Conservation (phyloP, 345 rosid species). For the Rhodamnia argentea region DNA sequence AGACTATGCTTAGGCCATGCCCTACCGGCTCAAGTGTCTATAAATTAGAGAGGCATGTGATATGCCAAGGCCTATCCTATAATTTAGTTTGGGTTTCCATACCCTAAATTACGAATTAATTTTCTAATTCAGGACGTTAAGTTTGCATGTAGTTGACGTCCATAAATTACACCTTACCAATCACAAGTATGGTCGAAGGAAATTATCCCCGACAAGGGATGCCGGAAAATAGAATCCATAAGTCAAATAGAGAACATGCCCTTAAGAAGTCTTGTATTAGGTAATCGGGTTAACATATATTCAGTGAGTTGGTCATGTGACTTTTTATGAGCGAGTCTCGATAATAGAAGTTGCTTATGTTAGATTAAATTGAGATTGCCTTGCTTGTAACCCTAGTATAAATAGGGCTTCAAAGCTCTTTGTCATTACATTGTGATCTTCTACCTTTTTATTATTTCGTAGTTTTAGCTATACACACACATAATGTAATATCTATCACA, state of each 20-base stretch:
- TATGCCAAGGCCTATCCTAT: too few species aligned
- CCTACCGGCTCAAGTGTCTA: not conserved
- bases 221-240: not conserved
- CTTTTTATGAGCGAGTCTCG: not conserved
- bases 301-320: not conserved
- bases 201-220: not conserved
- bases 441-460: not conserved
- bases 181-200: not conserved
- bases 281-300: not conserved
- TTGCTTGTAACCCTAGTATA: not conserved
- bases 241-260: not conserved
- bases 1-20: not conserved
- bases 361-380: not conserved
- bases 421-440: not conserved
- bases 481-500: not conserved
- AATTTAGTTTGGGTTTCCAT: not conserved
- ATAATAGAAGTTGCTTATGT: not conserved
- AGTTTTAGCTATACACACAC: not conserved
- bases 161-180: not conserved
- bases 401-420: not conserved
- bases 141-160: not conserved
- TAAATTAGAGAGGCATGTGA: too few species aligned
- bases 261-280: not conserved
- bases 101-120: not conserved
- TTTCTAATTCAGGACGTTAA: not conserved